Evolutionary conservation across 164 flowering plant species (phyloP), one percentile per base, ranked within the genome.

Genomic region (Protea cynaroides): DNA sequence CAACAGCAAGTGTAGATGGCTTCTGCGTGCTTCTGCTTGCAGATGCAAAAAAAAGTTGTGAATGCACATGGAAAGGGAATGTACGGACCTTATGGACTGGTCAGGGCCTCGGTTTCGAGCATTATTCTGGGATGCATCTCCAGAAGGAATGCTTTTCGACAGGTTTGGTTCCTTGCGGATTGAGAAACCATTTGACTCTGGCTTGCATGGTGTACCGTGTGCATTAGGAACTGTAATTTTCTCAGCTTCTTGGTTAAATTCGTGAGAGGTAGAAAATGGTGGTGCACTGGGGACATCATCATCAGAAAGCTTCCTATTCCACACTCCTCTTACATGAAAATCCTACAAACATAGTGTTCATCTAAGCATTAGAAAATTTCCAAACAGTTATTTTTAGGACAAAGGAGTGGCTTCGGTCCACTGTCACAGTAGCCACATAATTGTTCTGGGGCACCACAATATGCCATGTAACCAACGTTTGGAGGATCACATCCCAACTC

Each of bases 281-380:
- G 95, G 95, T 34, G 97, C 97, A 80, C 87, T 91, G 0, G 95
- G 87, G 49, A 80, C 65, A 64, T 83, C 87, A 56, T 72, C 83
- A 73, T 80, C 83, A 64, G 76, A 71, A 24, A 72, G 62, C 64
- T 75, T 80, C 40, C 57, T 73, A 52, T 58, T 75, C 46, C 52
- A 74, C 57, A 62, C 22, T 29, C 68, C 64, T 71, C 68, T 75
- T 18, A 66, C 65, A 44, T 46, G 59, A 19, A 61, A 62, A 46
- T 68, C 80, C 87, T 82, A 84, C 25, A 69, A 69, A 59, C 25
- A 44, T n/a, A 29, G n/a, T 21, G 38, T 12, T 7, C 37, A 22
- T 38, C 7, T 56, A 57, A 62, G 47, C 21, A 59, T 54, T 9
- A 37, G 38, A 34, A 63, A 8, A 62, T 50, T 61, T 47, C 29